Conservation (phyloP, 2,329 filamentous ascomycete species). For the Zelopaecilomyces penicillatus region DNA sequence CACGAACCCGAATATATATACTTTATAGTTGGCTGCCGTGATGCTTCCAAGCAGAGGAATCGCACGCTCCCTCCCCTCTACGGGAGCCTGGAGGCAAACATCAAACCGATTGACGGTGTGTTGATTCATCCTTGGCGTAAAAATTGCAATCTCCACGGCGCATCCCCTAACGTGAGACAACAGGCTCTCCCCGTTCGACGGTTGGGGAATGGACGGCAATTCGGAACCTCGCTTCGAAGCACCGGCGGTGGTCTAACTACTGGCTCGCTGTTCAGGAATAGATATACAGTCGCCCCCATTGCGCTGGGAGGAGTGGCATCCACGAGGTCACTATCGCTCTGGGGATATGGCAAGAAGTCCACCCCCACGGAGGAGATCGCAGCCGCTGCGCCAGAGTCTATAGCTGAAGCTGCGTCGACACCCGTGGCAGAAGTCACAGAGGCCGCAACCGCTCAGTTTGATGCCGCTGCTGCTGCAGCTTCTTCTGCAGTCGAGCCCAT, state of each 20-base stretch:
- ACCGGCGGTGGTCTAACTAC: conserved; percentile 12
- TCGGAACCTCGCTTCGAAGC: conserved; percentile 24
- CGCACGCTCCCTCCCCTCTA: conserved; percentile 29
- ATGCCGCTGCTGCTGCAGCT: conserved; percentile 9
- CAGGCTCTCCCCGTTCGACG: conserved; percentile 20
- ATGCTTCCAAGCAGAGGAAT: conserved; percentile 40
- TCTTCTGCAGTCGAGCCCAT: conserved; percentile 14
- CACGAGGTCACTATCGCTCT: conserved; percentile 25
- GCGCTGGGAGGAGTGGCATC: conserved; percentile 23
- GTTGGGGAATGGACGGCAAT: conserved; percentile 26
- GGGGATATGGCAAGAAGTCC: conserved; percentile 25
- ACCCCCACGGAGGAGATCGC: conserved; percentile 11
- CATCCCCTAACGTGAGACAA: too few relatives aligned
- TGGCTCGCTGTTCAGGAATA: conserved; percentile 16
- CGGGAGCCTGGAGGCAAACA: conserved; percentile 22
- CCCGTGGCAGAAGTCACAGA: conserved; percentile 6
- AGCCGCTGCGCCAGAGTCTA: conserved; percentile 11
- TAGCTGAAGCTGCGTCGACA: conserved; percentile 8
- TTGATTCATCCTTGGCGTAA: too few relatives aligned
- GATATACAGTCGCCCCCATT: conserved; percentile 17
- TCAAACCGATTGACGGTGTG: conserved; percentile 20
- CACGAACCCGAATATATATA: conserved; percentile 10
- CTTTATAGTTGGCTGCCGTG: conserved; percentile 14
- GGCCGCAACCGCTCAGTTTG: conserved; percentile 7
- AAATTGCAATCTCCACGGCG: too few relatives aligned